A percentile compares a stretch with the other conserved stretches of the same genome.
Conservation (phyloP, 2,329 filamentous ascomycete species). For the Beauveria australis region DNA sequence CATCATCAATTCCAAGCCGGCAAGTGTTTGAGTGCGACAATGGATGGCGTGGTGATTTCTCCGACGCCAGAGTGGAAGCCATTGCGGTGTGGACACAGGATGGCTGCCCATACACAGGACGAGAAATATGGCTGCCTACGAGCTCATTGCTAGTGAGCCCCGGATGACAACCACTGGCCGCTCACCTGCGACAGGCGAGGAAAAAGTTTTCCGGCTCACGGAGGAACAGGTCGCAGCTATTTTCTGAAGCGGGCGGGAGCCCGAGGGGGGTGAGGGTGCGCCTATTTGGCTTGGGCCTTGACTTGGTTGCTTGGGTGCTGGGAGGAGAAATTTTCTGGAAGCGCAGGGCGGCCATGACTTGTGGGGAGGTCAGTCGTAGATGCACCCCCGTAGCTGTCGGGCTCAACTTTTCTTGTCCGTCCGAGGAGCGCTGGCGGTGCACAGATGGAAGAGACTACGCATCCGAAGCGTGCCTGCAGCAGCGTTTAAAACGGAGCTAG, state of each 20-base stretch:
- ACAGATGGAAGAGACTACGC: neutral
- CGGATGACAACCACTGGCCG: neutral
- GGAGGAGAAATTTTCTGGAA: slow-evolving; percentile 11
- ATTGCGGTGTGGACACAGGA: slow-evolving; percentile 1
- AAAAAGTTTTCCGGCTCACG: slow-evolving; percentile 3
- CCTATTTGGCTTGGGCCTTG: slow-evolving; percentile 5
- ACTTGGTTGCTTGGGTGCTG: neutral
- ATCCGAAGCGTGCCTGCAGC: slow-evolving; percentile 3
- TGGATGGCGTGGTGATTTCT: neutral
- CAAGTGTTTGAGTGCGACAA: neutral
- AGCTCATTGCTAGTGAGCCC: neutral
- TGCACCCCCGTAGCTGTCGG: slow-evolving; percentile 2
- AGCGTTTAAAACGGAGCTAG: neutral
- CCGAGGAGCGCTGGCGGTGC: neutral
- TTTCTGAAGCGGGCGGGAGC: neutral
- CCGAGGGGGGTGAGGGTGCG: neutral
- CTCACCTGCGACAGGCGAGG: neutral
- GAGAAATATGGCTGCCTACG: slow-evolving; percentile 10
- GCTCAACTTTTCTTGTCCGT: neutral
- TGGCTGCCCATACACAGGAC: slow-evolving; percentile 2
- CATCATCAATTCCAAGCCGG: neutral
- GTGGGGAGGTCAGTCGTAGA: slow-evolving; percentile 1
- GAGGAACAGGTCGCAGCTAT: neutral
- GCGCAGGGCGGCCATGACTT: neutral
- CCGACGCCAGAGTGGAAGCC: slow-evolving; percentile 2